Conservation (phyloP, 495 filamentous ascomycete species). For the Aspergillus egyptiacus region DNA sequence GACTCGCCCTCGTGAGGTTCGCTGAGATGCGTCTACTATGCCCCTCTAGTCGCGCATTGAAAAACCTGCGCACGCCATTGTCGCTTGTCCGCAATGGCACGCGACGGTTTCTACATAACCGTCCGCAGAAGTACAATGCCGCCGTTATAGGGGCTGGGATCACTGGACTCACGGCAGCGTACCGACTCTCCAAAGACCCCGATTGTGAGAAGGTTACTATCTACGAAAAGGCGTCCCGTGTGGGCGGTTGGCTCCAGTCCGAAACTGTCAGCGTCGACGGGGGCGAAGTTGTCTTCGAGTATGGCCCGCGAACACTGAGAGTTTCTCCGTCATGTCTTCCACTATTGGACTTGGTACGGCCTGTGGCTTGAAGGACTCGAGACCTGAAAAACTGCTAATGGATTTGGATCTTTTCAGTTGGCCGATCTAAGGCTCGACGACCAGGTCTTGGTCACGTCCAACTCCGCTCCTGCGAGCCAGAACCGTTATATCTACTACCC, state of each 20-base stretch:
- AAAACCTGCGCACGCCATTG: conserved; percentile 16
- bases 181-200: conserved; percentile 57
- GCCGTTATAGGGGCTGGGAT: conserved; percentile 86
- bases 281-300: conserved; percentile 68
- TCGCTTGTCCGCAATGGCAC: conserved; percentile 15
- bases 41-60: conserved; percentile 19
- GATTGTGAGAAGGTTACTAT: conserved; percentile 63
- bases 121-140: conserved; percentile 38
- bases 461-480: conserved; percentile 41
- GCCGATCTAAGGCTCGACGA: conserved; percentile 53
- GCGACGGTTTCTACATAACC: conserved; percentile 16
- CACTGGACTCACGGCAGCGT: conserved; percentile 78
- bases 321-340: conserved; percentile 43
- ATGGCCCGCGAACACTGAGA: conserved; percentile 76
- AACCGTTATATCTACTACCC: conserved; percentile 91
- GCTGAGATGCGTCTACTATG: conserved; percentile 31
- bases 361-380: neutral
- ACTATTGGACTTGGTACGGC: conserved; percentile 52
- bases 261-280: conserved; percentile 55
- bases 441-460: conserved; percentile 54
- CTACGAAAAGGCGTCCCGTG: conserved; percentile 60
- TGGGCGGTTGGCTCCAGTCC: conserved; percentile 84
- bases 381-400: neutral
- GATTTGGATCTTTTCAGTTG: conserved; percentile 44
- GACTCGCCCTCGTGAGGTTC: conserved; percentile 3